phyloP scores from a whole-genome alignment of 2,329 filamentous ascomycete genomes.

The Alternaria burnsii region DNA sequence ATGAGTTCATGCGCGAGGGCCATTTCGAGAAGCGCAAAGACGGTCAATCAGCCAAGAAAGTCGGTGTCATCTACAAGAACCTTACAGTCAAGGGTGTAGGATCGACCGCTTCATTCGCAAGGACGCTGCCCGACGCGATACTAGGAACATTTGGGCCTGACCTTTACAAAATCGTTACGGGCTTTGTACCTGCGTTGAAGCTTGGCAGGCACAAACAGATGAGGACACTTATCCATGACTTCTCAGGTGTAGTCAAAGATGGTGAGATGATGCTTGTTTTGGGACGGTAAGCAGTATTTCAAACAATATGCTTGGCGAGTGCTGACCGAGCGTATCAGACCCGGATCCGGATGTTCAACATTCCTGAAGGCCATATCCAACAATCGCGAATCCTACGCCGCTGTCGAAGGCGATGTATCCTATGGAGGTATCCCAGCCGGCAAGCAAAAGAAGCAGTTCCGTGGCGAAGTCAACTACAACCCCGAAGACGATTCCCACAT shows the following conservation, averaged over 20 bases:
- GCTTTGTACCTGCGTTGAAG: constrained; percentile 62
- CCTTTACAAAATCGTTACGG: constrained; percentile 70
- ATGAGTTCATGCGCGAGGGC: constrained; percentile 75
- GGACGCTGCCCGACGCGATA: constrained; percentile 76
- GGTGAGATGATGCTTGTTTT: constrained; percentile 78
- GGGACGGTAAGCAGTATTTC: constrained; percentile 56
- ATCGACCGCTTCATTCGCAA: constrained; percentile 72
- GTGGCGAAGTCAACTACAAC: constrained; percentile 81
- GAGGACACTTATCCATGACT: constrained; percentile 69
- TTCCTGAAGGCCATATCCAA: constrained; percentile 81
- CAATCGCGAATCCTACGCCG: constrained; percentile 70
- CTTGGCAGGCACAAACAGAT: constrained; percentile 60
- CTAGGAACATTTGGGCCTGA: constrained; percentile 83
- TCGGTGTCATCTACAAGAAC: constrained; percentile 80
- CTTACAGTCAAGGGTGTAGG: constrained; percentile 77
- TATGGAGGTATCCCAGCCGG: constrained; percentile 76
- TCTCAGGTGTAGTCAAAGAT: constrained; percentile 71
- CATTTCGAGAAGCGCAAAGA: constrained; percentile 77
- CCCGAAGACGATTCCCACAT: constrained; percentile 80
- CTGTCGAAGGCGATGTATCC: constrained; percentile 72
- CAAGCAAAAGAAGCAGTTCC: constrained; percentile 72
- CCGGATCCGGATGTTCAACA: constrained; percentile 78
- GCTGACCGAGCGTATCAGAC: constrained; percentile 41
- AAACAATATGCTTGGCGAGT: not conserved
- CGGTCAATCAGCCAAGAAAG: constrained; percentile 74